Percentiles rank a stretch among this genome's conserved stretches.
phyloP scores from a whole-genome alignment of 2,329 filamentous ascomycete species.

The Stachybotrys elegans region DNA sequence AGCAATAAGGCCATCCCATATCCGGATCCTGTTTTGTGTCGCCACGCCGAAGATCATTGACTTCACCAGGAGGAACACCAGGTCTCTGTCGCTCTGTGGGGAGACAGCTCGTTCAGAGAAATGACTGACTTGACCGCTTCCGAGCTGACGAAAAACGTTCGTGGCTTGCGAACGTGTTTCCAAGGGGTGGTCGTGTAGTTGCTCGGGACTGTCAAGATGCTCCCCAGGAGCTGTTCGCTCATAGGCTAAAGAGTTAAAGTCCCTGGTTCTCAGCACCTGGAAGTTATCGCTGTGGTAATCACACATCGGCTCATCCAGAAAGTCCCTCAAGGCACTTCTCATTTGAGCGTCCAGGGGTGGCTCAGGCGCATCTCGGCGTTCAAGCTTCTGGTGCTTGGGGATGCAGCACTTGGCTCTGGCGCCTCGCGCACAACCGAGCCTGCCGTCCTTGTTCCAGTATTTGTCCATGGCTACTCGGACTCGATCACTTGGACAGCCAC shows the following conservation, averaged over 20 bases:
- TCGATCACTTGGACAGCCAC: conserved; percentile 2
- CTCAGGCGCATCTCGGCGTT: neutral
- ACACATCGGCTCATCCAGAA: neutral
- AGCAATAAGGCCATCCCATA: neutral
- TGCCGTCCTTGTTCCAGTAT: conserved; percentile 8
- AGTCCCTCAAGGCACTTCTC: neutral
- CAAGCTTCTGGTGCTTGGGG: conserved; percentile 4
- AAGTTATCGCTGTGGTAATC: neutral
- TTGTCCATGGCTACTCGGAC: conserved; percentile 6
- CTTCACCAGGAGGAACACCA: neutral
- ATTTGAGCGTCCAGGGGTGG: neutral
- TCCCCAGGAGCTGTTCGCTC: neutral
- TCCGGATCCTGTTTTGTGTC: neutral
- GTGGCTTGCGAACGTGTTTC: too few species aligned
- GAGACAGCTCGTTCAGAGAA: neutral
- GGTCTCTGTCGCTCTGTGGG: neutral
- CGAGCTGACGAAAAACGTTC: too few species aligned
- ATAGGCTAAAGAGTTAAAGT: neutral
- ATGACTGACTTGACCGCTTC: neutral
- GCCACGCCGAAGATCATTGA: neutral
- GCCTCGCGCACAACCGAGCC: conserved; percentile 6
- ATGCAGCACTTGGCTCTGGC: conserved; percentile 9
- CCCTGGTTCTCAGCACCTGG: neutral
- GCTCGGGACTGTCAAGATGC: too few species aligned
- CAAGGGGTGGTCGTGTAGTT: too few species aligned